These are phyloP conservation scores for Geotrichum siamense DNA, from an alignment of 1,139 yeast species.

Conservation along the genomic window DNA sequence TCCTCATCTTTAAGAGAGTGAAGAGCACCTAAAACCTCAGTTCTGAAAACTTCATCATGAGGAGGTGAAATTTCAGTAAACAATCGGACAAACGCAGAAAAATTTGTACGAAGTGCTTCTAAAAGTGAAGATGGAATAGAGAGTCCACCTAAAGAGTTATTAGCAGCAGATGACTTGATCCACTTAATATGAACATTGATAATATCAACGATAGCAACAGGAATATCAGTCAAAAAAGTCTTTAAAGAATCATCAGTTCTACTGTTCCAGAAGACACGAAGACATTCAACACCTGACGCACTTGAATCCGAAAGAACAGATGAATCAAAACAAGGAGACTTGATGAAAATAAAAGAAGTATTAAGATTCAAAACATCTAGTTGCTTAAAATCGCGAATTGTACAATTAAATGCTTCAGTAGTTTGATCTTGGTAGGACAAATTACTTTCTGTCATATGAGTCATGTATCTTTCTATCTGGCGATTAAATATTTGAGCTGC, in stretches of 20 bases:
- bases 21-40: constrained; percentile 9
- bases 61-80: constrained; percentile 15
- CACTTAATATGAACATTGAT: constrained; percentile 23
- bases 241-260: constrained; percentile 8
- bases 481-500: constrained; percentile 25
- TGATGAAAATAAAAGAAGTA: constrained; percentile 21
- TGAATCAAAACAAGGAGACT: constrained; percentile 22
- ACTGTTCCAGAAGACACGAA: constrained; percentile 22
- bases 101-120: constrained; percentile 19
- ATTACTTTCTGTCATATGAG: constrained; percentile 3
- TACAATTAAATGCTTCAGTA: constrained; percentile 20
- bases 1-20: constrained; percentile 8
- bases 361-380: constrained; percentile 15
- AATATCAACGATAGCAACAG: constrained; percentile 21
- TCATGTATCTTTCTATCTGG: constrained; percentile 19
- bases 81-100: constrained; percentile 20
- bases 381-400: constrained; percentile 18
- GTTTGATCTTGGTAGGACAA: constrained; percentile 12
- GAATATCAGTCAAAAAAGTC: constrained; percentile 1
- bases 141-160: constrained; percentile 23
- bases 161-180: constrained; percentile 23
- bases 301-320: constrained; percentile 23
- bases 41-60: constrained; percentile 6
- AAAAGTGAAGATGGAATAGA: constrained; percentile 24
- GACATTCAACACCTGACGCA: constrained; percentile 21